Conservation (phyloP, 2,329 filamentous ascomycete genomes). For the Botrytis paeoniae region DNA sequence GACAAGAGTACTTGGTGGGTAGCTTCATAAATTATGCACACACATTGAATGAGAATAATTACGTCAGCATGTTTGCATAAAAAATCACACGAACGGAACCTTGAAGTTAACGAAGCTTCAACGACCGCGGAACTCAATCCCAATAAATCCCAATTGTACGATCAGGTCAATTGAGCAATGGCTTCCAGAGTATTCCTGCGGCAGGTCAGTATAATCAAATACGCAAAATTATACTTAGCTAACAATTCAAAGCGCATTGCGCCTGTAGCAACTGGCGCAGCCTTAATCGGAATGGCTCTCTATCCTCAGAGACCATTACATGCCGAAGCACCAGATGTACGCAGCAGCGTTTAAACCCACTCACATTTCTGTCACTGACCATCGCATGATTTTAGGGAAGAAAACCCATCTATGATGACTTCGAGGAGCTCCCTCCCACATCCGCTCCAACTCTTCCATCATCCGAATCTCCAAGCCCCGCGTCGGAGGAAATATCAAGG, state of each 20-base stretch:
- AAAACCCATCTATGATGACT: constrained; percentile 81
- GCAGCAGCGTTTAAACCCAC: constrained; percentile 6
- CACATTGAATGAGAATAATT: constrained; percentile 13
- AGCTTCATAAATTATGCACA: constrained; percentile 14
- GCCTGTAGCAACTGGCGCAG: constrained; percentile 43
- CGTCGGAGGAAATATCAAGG: constrained; percentile 27
- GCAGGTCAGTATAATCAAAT: constrained; percentile 43
- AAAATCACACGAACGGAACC: constrained; percentile 14
- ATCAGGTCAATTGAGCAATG: constrained; percentile 42
- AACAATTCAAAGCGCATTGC: constrained; percentile 45
- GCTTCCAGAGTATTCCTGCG: constrained; percentile 51
- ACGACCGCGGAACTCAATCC: constrained; percentile 8
- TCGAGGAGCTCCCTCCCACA: constrained; percentile 44
- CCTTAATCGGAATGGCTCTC: constrained; percentile 46
- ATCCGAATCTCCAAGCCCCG: constrained; percentile 24
- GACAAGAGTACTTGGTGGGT: not conserved
- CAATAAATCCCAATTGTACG: constrained; percentile 13
- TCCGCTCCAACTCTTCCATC: constrained; percentile 31
- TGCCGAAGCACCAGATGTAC: constrained; percentile 46
- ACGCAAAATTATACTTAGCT: constrained; percentile 24
- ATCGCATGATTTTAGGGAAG: constrained; percentile 38
- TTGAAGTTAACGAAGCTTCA: constrained; percentile 19
- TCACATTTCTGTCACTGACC: not conserved
- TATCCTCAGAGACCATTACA: constrained; percentile 45
- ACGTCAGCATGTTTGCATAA: constrained; percentile 15